A percentile compares a stretch with the other conserved stretches of the same genome.
These are phyloP conservation scores for Cladophialophora chaetospira DNA, from an alignment of 2,329 filamentous ascomycete species.

Conservation along the genomic window DNA sequence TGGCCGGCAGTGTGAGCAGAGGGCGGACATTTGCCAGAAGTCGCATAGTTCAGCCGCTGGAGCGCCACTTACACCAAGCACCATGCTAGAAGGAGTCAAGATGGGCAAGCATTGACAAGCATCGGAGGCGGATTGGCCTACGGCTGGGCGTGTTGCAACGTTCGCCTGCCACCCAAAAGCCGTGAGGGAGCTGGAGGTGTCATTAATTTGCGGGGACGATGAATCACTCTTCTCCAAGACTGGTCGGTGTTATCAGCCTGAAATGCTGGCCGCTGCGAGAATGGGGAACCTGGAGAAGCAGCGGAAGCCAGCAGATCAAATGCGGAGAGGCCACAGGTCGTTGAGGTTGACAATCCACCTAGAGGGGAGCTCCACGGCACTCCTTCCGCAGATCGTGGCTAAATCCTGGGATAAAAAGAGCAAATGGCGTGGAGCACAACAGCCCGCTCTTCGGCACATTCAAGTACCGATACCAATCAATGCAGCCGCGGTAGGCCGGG, in stretches of 20 bases:
- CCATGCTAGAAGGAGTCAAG: constrained; percentile 15
- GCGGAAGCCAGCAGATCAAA: neutral
- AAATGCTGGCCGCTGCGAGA: neutral
- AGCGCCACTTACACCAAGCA: neutral
- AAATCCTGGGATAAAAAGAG: constrained; percentile 14
- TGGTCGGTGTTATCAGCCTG: constrained; percentile 20
- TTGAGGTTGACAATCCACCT: constrained; percentile 11
- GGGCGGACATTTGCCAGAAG: constrained; percentile 16
- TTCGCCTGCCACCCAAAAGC: constrained; percentile 5
- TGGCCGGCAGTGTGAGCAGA: neutral
- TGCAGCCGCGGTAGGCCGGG: no score
- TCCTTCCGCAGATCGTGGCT: constrained; percentile 10
- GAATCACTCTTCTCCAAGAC: constrained; percentile 3
- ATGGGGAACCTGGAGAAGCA: neutral
- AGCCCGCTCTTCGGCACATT: constrained; percentile 8
- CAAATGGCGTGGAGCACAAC: neutral
- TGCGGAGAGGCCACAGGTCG: neutral
- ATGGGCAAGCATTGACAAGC: constrained; percentile 19
- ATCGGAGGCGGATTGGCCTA: neutral
- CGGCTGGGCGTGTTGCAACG: constrained; percentile 15
- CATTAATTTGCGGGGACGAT: constrained; percentile 15
- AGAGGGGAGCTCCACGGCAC: constrained; percentile 10
- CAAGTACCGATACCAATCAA: constrained; percentile 8
- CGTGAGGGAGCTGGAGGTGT: neutral
- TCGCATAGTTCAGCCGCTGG: constrained; percentile 14